Percentiles rank a stretch among this genome's conserved stretches.
Conservation (phyloP, 2,329 filamentous ascomycete genomes). For the Penicillium psychrosexuale region DNA sequence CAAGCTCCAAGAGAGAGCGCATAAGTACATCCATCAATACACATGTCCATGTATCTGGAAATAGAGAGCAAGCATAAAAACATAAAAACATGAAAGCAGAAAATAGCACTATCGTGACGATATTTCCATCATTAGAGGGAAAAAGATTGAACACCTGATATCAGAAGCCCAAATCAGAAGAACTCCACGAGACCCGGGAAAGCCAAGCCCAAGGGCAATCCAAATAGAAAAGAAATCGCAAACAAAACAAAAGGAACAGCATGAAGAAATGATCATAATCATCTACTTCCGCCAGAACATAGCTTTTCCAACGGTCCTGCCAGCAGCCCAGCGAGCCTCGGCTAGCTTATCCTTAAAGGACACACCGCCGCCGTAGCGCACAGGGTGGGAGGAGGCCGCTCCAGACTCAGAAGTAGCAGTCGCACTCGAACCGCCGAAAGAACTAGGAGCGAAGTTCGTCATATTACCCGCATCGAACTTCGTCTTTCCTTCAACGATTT, state of each 20-base stretch:
- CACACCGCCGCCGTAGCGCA: constrained; percentile 33
- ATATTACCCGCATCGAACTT: constrained; percentile 49
- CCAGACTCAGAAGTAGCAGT: constrained; percentile 20
- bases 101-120: constrained; percentile 17
- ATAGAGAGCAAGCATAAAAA: background rate
- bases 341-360: constrained; percentile 36
- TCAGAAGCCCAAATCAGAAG: constrained; percentile 4
- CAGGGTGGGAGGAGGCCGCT: constrained; percentile 15
- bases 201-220: background rate
- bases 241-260: background rate
- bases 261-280: background rate
- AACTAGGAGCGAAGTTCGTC: constrained; percentile 24
- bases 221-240: background rate
- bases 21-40: constrained; percentile 17
- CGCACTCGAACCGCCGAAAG: constrained; percentile 22
- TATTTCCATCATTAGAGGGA: constrained; percentile 23
- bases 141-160: constrained; percentile 11
- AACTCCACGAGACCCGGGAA: background rate
- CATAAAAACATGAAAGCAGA: background rate
- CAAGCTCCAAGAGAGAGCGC: background rate
- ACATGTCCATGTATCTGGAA: constrained; percentile 17
- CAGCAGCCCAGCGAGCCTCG: constrained; percentile 36
- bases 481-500: constrained; percentile 80
- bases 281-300: constrained; percentile 43
- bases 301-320: constrained; percentile 32